A percentile compares a stretch with the other conserved stretches of the same genome.
These are phyloP conservation scores for Candida arabinofermentans DNA, from an alignment of 805 yeast genomes.

Conservation along the genomic window DNA sequence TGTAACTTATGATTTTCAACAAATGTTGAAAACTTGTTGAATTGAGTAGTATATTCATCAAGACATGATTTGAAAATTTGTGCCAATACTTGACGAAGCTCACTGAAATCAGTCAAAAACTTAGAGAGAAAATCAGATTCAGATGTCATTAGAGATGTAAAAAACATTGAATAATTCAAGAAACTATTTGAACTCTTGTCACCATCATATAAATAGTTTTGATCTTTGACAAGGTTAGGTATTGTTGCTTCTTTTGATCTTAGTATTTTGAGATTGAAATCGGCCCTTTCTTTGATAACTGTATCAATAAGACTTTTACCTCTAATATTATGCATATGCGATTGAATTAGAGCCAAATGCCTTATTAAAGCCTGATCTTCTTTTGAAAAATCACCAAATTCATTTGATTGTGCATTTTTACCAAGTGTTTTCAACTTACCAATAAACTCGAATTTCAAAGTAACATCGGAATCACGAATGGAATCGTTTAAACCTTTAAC, in stretches of 20 bases:
- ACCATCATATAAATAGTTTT: constrained; percentile 29
- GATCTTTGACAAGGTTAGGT: constrained; percentile 26
- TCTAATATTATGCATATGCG: constrained; percentile 37
- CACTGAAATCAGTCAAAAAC: constrained; percentile 34
- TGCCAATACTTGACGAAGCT: constrained; percentile 48
- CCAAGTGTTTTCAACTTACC: constrained; percentile 36
- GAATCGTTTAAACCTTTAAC: constrained; percentile 53
- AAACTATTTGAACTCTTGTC: constrained; percentile 15
- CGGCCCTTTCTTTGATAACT: constrained; percentile 39
- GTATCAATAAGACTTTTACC: constrained; percentile 30
- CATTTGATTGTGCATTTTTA: constrained; percentile 31
- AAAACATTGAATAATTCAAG: constrained; percentile 12
- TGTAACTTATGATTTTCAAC: constrained; percentile 40
- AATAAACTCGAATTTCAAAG: constrained; percentile 47
- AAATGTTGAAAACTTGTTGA: constrained; percentile 34
- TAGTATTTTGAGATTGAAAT: constrained; percentile 39
- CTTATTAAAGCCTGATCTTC: constrained; percentile 34
- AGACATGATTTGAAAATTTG: constrained; percentile 49
- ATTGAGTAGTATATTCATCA: constrained; percentile 36
- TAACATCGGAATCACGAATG: constrained; percentile 53
- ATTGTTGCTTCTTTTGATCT: constrained; percentile 40
- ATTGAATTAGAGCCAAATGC: constrained; percentile 37
- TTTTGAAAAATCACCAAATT: constrained; percentile 35
- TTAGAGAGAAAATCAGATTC: constrained; percentile 19
- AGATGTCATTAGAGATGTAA: constrained; percentile 10